Conservation (phyloP, 257 asterid genomes). For the Plantago ovata region DNA sequence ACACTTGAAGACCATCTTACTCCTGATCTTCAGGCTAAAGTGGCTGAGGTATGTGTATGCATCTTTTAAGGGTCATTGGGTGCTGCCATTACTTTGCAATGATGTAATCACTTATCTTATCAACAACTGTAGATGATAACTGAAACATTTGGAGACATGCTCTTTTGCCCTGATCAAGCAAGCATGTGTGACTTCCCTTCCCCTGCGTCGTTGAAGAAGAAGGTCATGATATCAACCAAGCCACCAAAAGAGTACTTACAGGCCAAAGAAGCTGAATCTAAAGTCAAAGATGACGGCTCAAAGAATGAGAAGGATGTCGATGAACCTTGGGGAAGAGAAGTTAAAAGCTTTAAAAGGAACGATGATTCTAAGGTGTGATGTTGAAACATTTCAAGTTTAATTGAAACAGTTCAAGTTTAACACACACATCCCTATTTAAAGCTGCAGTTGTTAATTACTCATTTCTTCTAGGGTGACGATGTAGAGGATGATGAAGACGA, state of each 20-base stretch:
- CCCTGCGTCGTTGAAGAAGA: constrained; percentile 50
- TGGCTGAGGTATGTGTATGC: constrained; percentile 47
- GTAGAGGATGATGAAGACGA: constrained; percentile 36
- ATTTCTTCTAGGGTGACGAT: constrained; percentile 35
- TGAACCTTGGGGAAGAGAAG: constrained; percentile 56
- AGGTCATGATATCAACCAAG: constrained; percentile 58
- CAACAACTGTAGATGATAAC: constrained; percentile 46
- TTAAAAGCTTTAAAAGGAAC: constrained; percentile 26
- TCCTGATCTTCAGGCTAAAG: constrained; percentile 58
- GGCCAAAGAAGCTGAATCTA: constrained; percentile 37
- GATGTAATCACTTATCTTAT: constrained; percentile 18
- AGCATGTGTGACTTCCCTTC: constrained; percentile 49
- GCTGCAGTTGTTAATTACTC: constrained; percentile 10
- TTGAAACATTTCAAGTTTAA: constrained; percentile 16
- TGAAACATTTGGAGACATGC: constrained; percentile 54
- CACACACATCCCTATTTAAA: not conserved
- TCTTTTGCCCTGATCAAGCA: constrained; percentile 45
- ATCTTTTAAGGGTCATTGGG: constrained; percentile 9
- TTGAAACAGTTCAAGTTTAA: constrained; percentile 16
- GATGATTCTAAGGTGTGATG: constrained; percentile 31
- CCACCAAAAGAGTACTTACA: constrained; percentile 65
- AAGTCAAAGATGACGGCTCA: constrained; percentile 28
- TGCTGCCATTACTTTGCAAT: constrained; percentile 17
- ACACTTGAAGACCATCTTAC: constrained; percentile 70
- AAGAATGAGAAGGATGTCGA: constrained; percentile 31